Conservation (phyloP, 192 early-diverging fungal species). For the Dimargaris cristalligena region DNA sequence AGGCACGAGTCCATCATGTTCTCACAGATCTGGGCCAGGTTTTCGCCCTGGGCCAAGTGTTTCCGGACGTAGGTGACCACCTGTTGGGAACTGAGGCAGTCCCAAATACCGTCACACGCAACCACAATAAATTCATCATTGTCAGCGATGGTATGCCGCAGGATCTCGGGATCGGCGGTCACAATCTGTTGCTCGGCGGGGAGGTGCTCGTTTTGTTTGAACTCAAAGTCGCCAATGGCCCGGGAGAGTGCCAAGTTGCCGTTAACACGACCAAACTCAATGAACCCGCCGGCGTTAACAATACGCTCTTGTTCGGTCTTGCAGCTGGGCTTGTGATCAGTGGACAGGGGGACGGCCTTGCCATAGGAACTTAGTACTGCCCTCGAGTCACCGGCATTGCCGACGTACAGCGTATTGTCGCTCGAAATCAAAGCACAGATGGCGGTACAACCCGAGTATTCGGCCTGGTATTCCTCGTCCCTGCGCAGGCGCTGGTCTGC, state of each 20-base stretch:
- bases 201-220: slow-evolving; percentile 73
- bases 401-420: slow-evolving; percentile 60
- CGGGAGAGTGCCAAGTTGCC: slow-evolving; percentile 96
- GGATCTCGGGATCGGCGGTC: slow-evolving; percentile 78
- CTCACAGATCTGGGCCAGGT: slow-evolving; percentile 61
- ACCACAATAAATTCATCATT: slow-evolving; percentile 87
- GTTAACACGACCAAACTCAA: slow-evolving; percentile 97
- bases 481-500: slow-evolving; percentile 61
- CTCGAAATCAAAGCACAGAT: slow-evolving; percentile 71
- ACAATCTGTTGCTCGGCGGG: slow-evolving; percentile 82
- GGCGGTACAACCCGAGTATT: slow-evolving; percentile 96
- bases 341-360: slow-evolving; percentile 56
- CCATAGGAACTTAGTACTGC: slow-evolving; percentile 72
- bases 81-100: slow-evolving; percentile 84
- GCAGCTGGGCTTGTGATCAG: slow-evolving; percentile 93
- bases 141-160: slow-evolving; percentile 33
- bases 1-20: slow-evolving; percentile 83
- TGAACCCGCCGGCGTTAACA: slow-evolving; percentile 81
- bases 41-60: slow-evolving; percentile 39
- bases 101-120: slow-evolving; percentile 99
- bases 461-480: slow-evolving; percentile 17
- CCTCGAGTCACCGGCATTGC: slow-evolving; percentile 93
- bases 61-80: slow-evolving; percentile 71
- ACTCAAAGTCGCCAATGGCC: slow-evolving; percentile 97
- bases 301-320: slow-evolving; percentile 74